A percentile compares a stretch with the other conserved stretches of the same genome.
These are phyloP conservation scores for Globisporangium takayamanum DNA, from an alignment of 352 stramenopile genomes.

Conservation along the genomic window DNA sequence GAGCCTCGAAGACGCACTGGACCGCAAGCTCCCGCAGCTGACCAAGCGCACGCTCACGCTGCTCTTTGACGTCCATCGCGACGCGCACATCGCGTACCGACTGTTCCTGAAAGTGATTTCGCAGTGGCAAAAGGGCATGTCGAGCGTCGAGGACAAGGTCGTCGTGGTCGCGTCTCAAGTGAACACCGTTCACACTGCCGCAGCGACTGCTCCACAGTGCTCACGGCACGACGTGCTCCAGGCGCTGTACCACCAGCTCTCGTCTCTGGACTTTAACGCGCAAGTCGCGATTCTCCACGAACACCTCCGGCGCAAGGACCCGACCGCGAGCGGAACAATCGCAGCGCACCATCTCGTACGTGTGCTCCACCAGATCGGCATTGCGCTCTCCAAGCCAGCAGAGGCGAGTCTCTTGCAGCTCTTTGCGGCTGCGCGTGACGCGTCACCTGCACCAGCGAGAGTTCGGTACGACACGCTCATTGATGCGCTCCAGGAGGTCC, in stretches of 20 bases:
- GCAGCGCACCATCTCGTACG: slow-evolving; percentile 28
- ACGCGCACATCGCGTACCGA: slow-evolving; percentile 56
- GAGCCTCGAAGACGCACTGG: slow-evolving; percentile 28
- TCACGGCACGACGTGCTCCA: slow-evolving; percentile 28
- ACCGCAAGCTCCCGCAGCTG: slow-evolving; percentile 16
- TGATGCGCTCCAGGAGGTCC: slow-evolving; percentile 19
- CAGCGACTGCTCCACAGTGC: slow-evolving; percentile 1
- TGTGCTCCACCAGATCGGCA: slow-evolving; percentile 46
- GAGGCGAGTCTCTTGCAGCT: slow-evolving; percentile 28
- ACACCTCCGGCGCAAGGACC: slow-evolving; percentile 35
- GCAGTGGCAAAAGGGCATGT: slow-evolving; percentile 27
- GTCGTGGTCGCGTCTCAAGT: not conserved
- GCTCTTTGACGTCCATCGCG: slow-evolving; percentile 65
- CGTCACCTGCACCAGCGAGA: not conserved
- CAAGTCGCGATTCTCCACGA: slow-evolving; percentile 64
- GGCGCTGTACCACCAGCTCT: slow-evolving; percentile 60
- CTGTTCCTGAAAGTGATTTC: slow-evolving; percentile 71
- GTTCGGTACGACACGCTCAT: slow-evolving; percentile 28
- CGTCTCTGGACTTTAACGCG: slow-evolving; percentile 56
- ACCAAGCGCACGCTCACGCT: slow-evolving; percentile 42
- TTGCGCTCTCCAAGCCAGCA: slow-evolving; percentile 39
- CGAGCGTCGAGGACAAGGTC: no score
- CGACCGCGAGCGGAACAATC: slow-evolving; percentile 22
- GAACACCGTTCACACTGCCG: not conserved
- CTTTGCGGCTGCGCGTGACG: slow-evolving; percentile 12